phyloP scores from a whole-genome alignment of 345 rosid species.

The Eucalyptus marginata region DNA sequence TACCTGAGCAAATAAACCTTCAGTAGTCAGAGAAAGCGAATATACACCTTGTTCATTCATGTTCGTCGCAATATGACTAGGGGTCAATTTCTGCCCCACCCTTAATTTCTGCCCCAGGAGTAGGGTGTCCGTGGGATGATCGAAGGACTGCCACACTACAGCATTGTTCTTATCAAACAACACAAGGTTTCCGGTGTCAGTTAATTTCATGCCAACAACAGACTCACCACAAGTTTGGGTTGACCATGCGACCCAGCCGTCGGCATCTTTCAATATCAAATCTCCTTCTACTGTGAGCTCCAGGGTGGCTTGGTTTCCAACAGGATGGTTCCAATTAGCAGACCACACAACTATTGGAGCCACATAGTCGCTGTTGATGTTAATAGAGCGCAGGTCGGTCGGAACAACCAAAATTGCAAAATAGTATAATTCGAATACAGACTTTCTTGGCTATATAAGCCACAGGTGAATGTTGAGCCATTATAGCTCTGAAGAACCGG shows the following conservation, averaged over 20 bases:
- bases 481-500: neutral
- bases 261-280: neutral
- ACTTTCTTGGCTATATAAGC: neutral
- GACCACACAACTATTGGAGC: conserved; percentile 3
- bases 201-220: neutral
- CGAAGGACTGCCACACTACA: conserved; percentile 6
- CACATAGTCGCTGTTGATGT: neutral
- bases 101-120: neutral
- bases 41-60: neutral
- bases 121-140: conserved; percentile 4
- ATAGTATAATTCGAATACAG: neutral
- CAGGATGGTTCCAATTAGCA: conserved; percentile 5
- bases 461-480: neutral
- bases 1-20: neutral
- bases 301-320: neutral
- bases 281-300: neutral
- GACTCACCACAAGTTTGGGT: neutral
- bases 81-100: neutral
- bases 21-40: neutral
- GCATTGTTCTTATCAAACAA: neutral
- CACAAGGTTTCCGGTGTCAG: neutral
- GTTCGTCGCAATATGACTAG: neutral
- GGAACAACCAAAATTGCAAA: neutral
- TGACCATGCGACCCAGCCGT: neutral
- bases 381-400: rapidly evolving